Evolutionary conservation across 1,284 basidiomycete species (phyloP).

Genomic region (Heimioporus retisporus): DNA sequence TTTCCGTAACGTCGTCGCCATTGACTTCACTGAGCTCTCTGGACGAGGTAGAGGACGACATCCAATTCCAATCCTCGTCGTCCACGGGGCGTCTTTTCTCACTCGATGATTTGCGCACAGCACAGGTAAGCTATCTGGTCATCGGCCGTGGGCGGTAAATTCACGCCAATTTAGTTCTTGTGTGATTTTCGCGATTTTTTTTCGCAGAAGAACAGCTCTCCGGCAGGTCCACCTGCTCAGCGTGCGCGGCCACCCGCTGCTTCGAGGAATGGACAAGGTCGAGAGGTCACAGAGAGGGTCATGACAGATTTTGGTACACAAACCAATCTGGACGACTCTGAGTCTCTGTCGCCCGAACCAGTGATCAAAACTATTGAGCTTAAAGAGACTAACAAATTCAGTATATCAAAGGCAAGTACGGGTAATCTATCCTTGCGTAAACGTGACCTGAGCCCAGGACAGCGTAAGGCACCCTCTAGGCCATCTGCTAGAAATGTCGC

Average conservation of each 20-base stretch:
- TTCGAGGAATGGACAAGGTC: slow-evolving; percentile 10
- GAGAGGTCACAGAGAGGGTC: slow-evolving; percentile 16
- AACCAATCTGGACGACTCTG: slow-evolving; percentile 30
- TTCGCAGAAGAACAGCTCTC: slow-evolving; percentile 16
- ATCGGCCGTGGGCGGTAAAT: slow-evolving; percentile 4
- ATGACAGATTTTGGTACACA: slow-evolving; percentile 36
- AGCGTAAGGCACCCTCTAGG: slow-evolving; percentile 42
- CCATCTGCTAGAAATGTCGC: slow-evolving; percentile 26
- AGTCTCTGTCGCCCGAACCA: slow-evolving; percentile 21
- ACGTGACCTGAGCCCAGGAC: slow-evolving; percentile 16
- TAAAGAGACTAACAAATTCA: slow-evolving; percentile 29
- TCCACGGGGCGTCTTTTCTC: slow-evolving; percentile 38
- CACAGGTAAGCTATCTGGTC: slow-evolving; percentile 44
- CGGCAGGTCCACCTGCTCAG: slow-evolving; percentile 1
- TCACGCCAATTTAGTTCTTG: slow-evolving; percentile 33
- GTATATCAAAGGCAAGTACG: slow-evolving; percentile 29
- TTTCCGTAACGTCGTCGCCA: slow-evolving; percentile 72
- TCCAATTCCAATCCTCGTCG: slow-evolving; percentile 23
- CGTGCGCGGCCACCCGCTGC: neutral
- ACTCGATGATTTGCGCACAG: slow-evolving; percentile 52
- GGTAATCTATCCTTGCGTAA: neutral
- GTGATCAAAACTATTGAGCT: slow-evolving; percentile 22
- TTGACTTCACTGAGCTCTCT: slow-evolving; percentile 81
- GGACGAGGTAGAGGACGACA: slow-evolving; percentile 65
- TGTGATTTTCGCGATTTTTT: slow-evolving; percentile 38